These are phyloP conservation scores for Lentinula novae-zelandiae DNA, from an alignment of 1,284 basidiomycete genomes.

Conservation along the genomic window DNA sequence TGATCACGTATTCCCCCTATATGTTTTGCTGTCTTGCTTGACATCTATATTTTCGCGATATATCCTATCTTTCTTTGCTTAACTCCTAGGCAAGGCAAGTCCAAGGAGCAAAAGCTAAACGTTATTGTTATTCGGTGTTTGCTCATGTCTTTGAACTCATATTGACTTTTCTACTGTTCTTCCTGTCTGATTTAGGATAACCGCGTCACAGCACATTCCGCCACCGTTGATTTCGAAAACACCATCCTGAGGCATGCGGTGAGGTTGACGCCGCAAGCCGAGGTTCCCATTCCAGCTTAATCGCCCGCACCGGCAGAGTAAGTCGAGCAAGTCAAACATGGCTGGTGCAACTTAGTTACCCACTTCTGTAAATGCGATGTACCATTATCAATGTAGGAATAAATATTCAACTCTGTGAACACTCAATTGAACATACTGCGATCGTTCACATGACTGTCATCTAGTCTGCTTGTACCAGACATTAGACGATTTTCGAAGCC, in stretches of 20 bases:
- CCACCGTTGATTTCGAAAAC: slow-evolving; percentile 41
- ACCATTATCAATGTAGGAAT: background rate
- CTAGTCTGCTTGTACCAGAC: background rate
- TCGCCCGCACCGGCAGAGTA: background rate
- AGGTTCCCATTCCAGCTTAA: slow-evolving; percentile 38
- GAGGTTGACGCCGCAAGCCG: slow-evolving; percentile 50
- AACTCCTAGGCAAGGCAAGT: background rate
- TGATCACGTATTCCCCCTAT: background rate
- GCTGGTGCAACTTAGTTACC: background rate
- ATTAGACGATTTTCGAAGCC: background rate
- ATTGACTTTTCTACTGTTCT: background rate
- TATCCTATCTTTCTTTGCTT: background rate
- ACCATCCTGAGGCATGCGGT: slow-evolving; percentile 44
- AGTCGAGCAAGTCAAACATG: background rate
- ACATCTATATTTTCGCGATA: background rate
- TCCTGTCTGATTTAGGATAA: slow-evolving; percentile 37
- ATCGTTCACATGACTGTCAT: no score
- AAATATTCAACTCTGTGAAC: no score
- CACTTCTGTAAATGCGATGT: background rate
- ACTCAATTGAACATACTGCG: no score
- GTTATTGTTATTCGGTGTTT: background rate
- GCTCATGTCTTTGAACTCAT: background rate
- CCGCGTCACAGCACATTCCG: slow-evolving; percentile 48
- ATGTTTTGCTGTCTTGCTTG: background rate
- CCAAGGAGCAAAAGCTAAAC: background rate